These are phyloP conservation scores for Rosellinia necatrix DNA, from an alignment of 2,329 filamentous ascomycete genomes.

Conservation along the genomic window DNA sequence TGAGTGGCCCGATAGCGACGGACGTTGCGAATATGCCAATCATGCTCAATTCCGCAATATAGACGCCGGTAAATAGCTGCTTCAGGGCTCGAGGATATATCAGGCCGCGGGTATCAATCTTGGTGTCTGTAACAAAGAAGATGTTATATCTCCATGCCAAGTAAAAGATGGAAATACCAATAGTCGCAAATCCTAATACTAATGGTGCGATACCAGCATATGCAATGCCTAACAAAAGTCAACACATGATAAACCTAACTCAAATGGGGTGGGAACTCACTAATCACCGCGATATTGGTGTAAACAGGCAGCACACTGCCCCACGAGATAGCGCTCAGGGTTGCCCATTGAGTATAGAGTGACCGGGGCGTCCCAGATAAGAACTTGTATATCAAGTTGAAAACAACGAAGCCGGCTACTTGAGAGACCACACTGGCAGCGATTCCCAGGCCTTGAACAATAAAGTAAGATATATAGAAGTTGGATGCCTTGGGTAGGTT, in stretches of 20 bases:
- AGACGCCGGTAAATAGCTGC: constrained; percentile 82
- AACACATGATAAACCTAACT: constrained; percentile 10
- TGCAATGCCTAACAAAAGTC: constrained; percentile 65
- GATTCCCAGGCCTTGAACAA: constrained; percentile 85
- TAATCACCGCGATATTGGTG: constrained; percentile 79
- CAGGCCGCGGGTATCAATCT: constrained; percentile 85
- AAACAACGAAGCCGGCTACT: constrained; percentile 70
- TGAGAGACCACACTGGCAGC: constrained; percentile 77
- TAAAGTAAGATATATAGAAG: constrained; percentile 94
- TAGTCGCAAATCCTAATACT: constrained; percentile 78
- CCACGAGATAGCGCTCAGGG: constrained; percentile 76
- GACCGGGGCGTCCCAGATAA: constrained; percentile 79
- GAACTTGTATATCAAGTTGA: constrained; percentile 73
- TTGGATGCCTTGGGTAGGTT: constrained; percentile 85
- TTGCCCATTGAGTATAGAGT: constrained; percentile 78
- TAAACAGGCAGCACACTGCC: constrained; percentile 82
- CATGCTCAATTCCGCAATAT: constrained; percentile 80
- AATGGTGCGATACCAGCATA: constrained; percentile 88
- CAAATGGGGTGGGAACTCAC: constrained; percentile 50
- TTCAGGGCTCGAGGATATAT: constrained; percentile 87
- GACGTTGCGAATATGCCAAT: constrained; percentile 82
- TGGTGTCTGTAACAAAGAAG: constrained; percentile 80
- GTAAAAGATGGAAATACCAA: constrained; percentile 82
- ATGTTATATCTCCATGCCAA: constrained; percentile 90
- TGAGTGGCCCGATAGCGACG: constrained; percentile 67